phyloP scores from a whole-genome alignment of 2,329 filamentous ascomycete genomes.

The Chaetomium sp. region DNA sequence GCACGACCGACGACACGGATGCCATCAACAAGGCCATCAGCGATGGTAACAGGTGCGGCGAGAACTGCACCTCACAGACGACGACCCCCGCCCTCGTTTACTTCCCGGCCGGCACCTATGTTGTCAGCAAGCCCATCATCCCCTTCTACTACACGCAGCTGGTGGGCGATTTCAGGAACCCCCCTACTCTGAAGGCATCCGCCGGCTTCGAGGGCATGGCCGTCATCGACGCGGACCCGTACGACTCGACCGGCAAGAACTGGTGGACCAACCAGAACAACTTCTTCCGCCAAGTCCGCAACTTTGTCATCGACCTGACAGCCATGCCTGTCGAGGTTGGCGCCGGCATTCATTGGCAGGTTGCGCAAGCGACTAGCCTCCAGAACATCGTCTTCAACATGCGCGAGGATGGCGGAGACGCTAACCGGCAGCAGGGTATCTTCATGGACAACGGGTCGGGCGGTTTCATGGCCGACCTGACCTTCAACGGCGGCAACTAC shows the following conservation, averaged over 20 bases:
- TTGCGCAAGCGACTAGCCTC: conserved; percentile 77
- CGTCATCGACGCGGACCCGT: conserved; percentile 86
- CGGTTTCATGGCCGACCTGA: conserved; percentile 80
- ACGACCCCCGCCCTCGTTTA: conserved; percentile 85
- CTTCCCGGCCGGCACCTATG: conserved; percentile 86
- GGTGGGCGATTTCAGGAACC: conserved; percentile 72
- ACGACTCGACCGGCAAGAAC: conserved; percentile 67
- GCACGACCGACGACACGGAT: conserved; percentile 75
- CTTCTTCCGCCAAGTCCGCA: conserved; percentile 81
- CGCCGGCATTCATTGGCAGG: conserved; percentile 81
- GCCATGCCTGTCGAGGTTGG: conserved; percentile 61
- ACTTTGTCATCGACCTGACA: conserved; percentile 77
- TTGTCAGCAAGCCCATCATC: conserved; percentile 76
- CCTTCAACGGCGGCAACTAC: conserved; percentile 78
- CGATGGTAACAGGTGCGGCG: conserved; percentile 76
- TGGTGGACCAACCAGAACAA: conserved; percentile 82
- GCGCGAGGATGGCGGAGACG: conserved; percentile 63
- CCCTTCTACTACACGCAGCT: conserved; percentile 95
- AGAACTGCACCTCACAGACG: conserved; percentile 81
- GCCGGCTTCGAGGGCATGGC: conserved; percentile 79
- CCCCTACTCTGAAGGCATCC: conserved; percentile 75
- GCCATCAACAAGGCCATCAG: conserved; percentile 85
- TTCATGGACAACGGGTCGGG: conserved; percentile 86
- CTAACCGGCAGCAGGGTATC: conserved; percentile 73
- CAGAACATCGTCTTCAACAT: conserved; percentile 84